These are phyloP conservation scores for Panicum virgatum DNA, from an alignment of 202 grass and related monocot species.

Conservation along the genomic window DNA sequence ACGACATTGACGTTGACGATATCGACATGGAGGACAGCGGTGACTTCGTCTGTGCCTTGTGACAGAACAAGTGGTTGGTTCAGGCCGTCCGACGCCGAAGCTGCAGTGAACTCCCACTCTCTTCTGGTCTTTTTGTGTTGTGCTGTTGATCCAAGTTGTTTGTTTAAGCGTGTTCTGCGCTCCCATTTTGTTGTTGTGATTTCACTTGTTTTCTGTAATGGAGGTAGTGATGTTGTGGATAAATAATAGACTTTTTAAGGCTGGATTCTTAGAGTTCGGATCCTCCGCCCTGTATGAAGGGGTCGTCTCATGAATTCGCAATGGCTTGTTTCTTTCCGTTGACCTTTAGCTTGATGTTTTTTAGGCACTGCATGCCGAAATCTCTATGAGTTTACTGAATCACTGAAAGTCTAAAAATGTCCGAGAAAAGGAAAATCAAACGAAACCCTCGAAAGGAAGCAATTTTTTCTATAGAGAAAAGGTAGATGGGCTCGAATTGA, in stretches of 20 bases:
- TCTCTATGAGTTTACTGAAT: background rate
- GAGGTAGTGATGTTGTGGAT: conserved; percentile 43
- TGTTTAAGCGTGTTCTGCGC: conserved; percentile 19
- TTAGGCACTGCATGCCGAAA: background rate
- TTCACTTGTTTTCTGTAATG: conserved; percentile 27
- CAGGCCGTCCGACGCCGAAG: background rate
- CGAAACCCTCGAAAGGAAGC: background rate
- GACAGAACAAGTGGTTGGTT: conserved; percentile 18
- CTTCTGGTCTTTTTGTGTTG: background rate
- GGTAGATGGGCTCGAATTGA: background rate
- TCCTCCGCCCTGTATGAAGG: background rate
- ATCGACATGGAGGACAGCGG: conserved; percentile 81
- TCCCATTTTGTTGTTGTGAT: conserved; percentile 22
- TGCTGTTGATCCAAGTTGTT: conserved; percentile 9
- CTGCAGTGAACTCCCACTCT: background rate
- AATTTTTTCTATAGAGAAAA: background rate
- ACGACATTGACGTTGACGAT: conserved; percentile 74
- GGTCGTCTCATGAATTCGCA: background rate
- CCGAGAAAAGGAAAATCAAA: background rate
- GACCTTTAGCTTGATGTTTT: background rate
- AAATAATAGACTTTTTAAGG: conserved; percentile 28
- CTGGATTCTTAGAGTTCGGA: conserved; percentile 5
- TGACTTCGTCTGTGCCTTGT: conserved; percentile 74
- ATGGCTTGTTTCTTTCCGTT: background rate
- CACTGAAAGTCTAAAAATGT: background rate